These are phyloP conservation scores for Aureobasidium sp. DNA, from an alignment of 2,329 filamentous ascomycete species.

Conservation along the genomic window DNA sequence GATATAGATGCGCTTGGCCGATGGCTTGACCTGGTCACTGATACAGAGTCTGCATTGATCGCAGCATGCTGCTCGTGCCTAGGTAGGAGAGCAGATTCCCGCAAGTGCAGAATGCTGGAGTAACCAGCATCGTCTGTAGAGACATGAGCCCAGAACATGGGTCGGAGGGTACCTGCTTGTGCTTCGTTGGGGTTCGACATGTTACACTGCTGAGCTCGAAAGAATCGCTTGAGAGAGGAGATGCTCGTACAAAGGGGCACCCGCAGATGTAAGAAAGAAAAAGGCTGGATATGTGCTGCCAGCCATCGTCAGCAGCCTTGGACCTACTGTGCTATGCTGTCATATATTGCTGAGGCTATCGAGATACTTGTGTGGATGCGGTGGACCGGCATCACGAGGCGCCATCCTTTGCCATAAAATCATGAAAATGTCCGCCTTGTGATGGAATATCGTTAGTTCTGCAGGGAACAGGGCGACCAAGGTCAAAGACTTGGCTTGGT, in stretches of 20 bases:
- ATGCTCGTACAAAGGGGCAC: slow-evolving; percentile 1
- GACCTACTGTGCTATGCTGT: slow-evolving; percentile 1
- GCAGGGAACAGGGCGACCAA: neutral
- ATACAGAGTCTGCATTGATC: neutral
- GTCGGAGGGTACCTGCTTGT: neutral
- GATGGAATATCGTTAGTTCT: neutral
- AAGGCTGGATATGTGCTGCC: neutral
- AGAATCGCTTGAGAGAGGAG: neutral
- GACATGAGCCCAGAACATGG: slow-evolving; percentile 4
- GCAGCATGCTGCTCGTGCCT: neutral
- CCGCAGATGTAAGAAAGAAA: neutral
- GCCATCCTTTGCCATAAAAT: neutral
- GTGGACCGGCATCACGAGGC: slow-evolving; percentile 1
- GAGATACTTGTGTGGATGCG: neutral
- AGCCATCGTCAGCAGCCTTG: neutral
- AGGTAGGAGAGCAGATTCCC: neutral
- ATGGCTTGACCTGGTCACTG: neutral
- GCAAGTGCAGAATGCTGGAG: neutral
- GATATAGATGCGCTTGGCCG: neutral
- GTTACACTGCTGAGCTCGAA: neutral
- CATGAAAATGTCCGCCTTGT: neutral
- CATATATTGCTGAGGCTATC: neutral
- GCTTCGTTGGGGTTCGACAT: neutral
- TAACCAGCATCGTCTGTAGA: neutral
- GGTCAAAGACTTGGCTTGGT: neutral